These are phyloP conservation scores for Hymenoscyphus fructigenus DNA, from an alignment of 2,329 filamentous ascomycete genomes.

Conservation along the genomic window DNA sequence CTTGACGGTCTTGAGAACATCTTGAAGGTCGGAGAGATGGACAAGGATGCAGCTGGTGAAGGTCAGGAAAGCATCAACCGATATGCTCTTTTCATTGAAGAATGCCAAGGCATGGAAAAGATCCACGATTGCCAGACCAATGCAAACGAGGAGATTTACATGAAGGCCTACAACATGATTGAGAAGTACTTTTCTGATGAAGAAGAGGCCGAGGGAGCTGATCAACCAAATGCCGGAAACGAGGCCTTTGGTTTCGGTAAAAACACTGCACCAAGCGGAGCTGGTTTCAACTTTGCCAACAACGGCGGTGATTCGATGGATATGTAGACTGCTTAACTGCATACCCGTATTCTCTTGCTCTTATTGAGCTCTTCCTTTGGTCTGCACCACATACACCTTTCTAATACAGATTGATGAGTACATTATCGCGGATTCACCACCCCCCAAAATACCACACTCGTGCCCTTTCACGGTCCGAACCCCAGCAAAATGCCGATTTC, in stretches of 20 bases:
- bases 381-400: conserved; percentile 27
- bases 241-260: conserved; percentile 81
- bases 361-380: conserved; percentile 18
- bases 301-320: conserved; percentile 71
- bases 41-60: conserved; percentile 84
- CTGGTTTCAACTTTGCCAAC: conserved; percentile 92
- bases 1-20: conserved; percentile 98
- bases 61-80: conserved; percentile 83
- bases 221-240: conserved; percentile 60
- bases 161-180: conserved; percentile 99
- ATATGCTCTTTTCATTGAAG: conserved; percentile 97
- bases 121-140: conserved; percentile 99
- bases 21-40: conserved; percentile 97
- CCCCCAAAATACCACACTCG: conserved; percentile 11
- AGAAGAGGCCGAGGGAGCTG: conserved; percentile 74
- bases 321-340: conserved; percentile 52
- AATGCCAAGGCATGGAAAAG: conserved; percentile 99
- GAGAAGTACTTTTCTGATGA: conserved; percentile 99
- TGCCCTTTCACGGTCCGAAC: background rate
- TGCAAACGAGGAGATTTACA: conserved; percentile 99
- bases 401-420: conserved; percentile 32
- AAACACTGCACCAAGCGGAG: conserved; percentile 66
- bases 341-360: conserved; percentile 22
- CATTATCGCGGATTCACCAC: conserved; percentile 16
- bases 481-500: conserved; percentile 24